A percentile compares a stretch with the other conserved stretches of the same genome.
Evolutionary conservation across 2,329 filamentous ascomycete species (phyloP).

Genomic region (Trichoderma sp.): DNA sequence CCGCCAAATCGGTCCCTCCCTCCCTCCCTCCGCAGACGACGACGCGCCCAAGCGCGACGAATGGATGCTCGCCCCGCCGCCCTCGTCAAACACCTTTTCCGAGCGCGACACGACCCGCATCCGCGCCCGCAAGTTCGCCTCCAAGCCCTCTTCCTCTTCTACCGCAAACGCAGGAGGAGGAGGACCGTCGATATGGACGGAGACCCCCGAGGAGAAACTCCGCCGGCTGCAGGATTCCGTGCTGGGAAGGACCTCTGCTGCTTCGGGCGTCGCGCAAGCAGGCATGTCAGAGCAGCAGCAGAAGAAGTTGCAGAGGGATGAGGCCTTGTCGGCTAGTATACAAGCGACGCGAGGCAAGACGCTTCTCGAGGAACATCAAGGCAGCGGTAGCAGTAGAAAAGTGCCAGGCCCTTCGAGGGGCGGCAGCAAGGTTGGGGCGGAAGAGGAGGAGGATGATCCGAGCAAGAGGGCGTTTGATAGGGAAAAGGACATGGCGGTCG

Average conservation of each 20-base stretch:
- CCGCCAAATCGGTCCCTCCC: slow-evolving; percentile 44
- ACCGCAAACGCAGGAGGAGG: slow-evolving; percentile 34
- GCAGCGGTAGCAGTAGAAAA: slow-evolving; percentile 38
- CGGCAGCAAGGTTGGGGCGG: no score
- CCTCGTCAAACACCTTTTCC: slow-evolving; percentile 53
- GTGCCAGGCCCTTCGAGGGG: slow-evolving; percentile 54
- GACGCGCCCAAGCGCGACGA: slow-evolving; percentile 70
- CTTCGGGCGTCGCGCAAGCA: slow-evolving; percentile 34
- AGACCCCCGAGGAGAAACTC: slow-evolving; percentile 86
- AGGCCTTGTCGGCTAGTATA: slow-evolving; percentile 52
- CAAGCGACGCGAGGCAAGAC: slow-evolving; percentile 59
- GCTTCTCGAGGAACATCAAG: slow-evolving; percentile 59
- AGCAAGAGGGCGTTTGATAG: slow-evolving; percentile 85
- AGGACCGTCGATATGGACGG: slow-evolving; percentile 79
- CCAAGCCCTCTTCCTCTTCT: slow-evolving; percentile 37
- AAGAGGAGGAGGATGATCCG: slow-evolving; percentile 74
- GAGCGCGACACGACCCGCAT: slow-evolving; percentile 82
- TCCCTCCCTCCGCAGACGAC: slow-evolving; percentile 42
- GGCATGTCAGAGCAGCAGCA: slow-evolving; percentile 47
- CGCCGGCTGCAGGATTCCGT: slow-evolving; percentile 79
- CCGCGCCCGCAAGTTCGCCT: slow-evolving; percentile 77
- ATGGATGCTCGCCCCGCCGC: slow-evolving; percentile 78
- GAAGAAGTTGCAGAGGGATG: slow-evolving; percentile 60
- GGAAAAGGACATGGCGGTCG: slow-evolving; percentile 89
- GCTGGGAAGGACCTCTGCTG: slow-evolving; percentile 64